Evolutionary conservation across 192 early-diverging fungal species (phyloP), one percentile per base, ranked within the genome.

Genomic region (Podila minutissima): DNA sequence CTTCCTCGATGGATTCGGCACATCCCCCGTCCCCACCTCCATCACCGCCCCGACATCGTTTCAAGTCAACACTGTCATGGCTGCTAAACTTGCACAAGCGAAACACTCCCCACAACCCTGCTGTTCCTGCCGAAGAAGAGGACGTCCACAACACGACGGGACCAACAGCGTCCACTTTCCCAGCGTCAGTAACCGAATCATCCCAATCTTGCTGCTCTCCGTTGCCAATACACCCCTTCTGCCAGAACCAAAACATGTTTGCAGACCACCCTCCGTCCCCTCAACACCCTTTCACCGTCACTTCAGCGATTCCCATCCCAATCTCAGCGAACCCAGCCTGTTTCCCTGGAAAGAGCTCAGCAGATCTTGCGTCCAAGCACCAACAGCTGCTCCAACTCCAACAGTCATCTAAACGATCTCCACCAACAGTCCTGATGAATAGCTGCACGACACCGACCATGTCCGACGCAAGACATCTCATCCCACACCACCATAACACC

Each of bases 351-450:
- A 65, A 38, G 12, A 53, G 77, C 9, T 62, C 71, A 20, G 35
- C 58, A 24, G 77, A 69, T 13, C 12, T 81, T 3, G 77, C 71
- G 0, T 46, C 50, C 24, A 81, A 73, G 35, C 58, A 60, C 20
- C 65, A 73, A 24, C 70, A 81, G 20, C n/a, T 81, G 33, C 35
- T 53, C 0, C 70, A 69, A 53, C 28, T 81, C 24, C 77, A 81
- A 26, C 66, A 69, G 32, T 28, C 59, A 9, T 70, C 75, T 4
- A 55, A 29, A 33, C 48, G 74, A 69, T 67, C 53, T 48, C 2
- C 64, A 24, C 12, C 64, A n/a, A 26, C n/a, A 19, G 15, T 10
- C 32, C 20, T 35, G 4, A 6, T 29, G 37, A 13, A 31, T 24
- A 0, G 35, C 2, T 33, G 37, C 8, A 46, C 67, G 50, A 37